Evolutionary conservation across 257 asterid genomes (phyloP).

Genomic region (Ilex asprella): DNA sequence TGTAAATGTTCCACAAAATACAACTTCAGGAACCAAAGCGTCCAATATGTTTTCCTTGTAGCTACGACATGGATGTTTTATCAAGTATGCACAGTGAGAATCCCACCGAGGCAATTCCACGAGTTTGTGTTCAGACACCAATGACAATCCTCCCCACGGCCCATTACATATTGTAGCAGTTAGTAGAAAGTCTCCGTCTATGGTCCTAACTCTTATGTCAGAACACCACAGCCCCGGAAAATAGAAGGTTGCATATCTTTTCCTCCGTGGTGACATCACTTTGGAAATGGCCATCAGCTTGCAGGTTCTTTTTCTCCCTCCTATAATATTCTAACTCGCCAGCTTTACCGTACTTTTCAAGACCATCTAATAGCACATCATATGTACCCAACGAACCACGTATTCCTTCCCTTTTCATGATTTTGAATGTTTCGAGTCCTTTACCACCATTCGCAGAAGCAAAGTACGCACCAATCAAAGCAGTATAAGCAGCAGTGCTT

Average conservation of each 20-base stretch:
- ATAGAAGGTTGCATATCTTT: conserved; percentile 60
- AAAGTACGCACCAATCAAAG: conserved; percentile 56
- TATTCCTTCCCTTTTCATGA: conserved; percentile 49
- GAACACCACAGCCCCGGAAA: conserved; percentile 32
- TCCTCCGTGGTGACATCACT: conserved; percentile 38
- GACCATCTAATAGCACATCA: conserved; percentile 51
- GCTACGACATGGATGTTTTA: too few relatives aligned
- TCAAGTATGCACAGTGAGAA: too few relatives aligned
- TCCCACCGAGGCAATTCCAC: too few relatives aligned
- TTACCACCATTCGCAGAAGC: conserved; percentile 41
- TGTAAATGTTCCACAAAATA: too few relatives aligned
- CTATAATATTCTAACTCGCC: conserved; percentile 38
- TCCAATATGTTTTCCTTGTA: too few relatives aligned
- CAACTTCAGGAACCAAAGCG: too few relatives aligned
- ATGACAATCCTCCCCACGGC: too few relatives aligned
- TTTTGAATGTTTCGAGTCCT: conserved; percentile 51
- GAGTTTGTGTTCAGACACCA: too few relatives aligned
- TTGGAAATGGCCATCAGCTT: conserved; percentile 22
- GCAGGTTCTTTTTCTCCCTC: conserved; percentile 51
- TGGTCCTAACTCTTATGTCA: neutral
- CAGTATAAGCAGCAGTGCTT: conserved; percentile 64
- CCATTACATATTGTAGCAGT: too few relatives aligned
- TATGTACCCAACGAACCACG: conserved; percentile 52
- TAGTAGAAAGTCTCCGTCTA: too few relatives aligned
- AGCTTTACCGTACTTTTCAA: conserved; percentile 43